Conservation (phyloP, 1,139 yeast species). For the Yamadazyma songkhlaensis region DNA sequence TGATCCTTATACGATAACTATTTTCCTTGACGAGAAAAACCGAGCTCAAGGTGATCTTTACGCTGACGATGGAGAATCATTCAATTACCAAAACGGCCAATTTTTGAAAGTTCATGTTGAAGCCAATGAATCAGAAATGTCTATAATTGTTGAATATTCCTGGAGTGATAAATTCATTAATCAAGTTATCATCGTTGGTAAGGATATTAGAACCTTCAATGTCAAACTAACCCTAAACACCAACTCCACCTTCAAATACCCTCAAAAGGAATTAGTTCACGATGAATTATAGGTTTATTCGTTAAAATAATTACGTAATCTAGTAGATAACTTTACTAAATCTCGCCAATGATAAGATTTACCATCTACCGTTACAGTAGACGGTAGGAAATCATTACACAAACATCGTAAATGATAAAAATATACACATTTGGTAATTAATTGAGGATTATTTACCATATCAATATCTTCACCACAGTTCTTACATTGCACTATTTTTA, state of each 20-base stretch:
- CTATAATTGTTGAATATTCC: slow-evolving; percentile 4
- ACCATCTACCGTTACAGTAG: slow-evolving; percentile 13
- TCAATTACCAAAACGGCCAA: slow-evolving; percentile 50
- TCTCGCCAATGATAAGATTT: slow-evolving; percentile 33
- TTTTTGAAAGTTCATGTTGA: slow-evolving; percentile 40
- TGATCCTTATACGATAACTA: slow-evolving; percentile 80
- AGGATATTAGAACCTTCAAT: slow-evolving; percentile 21
- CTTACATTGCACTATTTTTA: slow-evolving; percentile 14
- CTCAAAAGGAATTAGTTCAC: slow-evolving; percentile 15
- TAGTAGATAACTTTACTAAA: slow-evolving; percentile 25
- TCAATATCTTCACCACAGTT: slow-evolving; percentile 11
- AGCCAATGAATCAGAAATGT: slow-evolving; percentile 13
- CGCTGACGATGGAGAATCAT: slow-evolving; percentile 82
- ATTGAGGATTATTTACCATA: slow-evolving; percentile 1
- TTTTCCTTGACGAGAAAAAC: slow-evolving; percentile 54
- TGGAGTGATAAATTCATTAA: slow-evolving; percentile 46
- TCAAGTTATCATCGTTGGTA: slow-evolving; percentile 44
- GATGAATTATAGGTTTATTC: slow-evolving; percentile 23
- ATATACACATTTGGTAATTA: slow-evolving; percentile 26
- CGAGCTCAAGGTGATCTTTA: slow-evolving; percentile 58
- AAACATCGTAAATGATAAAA: slow-evolving; percentile 47
- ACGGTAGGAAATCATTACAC: slow-evolving; percentile 26
- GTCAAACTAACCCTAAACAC: slow-evolving; percentile 26
- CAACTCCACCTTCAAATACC: slow-evolving; percentile 6
- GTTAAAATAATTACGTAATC: neutral